A percentile compares a stretch with the other conserved stretches of the same genome.
Conservation (phyloP, 176 grass and related monocot species). For the Oryza coarctata region DNA sequence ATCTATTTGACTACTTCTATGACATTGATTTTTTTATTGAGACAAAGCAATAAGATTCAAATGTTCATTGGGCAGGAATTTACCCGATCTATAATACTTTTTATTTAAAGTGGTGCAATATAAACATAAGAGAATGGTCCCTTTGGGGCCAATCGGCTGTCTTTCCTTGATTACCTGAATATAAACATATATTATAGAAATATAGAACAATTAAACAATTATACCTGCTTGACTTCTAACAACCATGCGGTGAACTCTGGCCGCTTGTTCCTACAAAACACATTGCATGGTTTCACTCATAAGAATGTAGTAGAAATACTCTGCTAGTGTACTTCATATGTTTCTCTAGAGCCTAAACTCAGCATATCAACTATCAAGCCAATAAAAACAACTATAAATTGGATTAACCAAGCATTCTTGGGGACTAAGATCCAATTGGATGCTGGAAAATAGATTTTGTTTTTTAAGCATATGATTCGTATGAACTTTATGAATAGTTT, state of each 20-base stretch:
- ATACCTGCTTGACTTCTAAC: slow-evolving; percentile 89
- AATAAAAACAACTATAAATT: not conserved
- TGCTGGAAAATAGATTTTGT: not conserved
- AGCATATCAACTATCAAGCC: not conserved
- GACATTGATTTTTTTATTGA: not conserved
- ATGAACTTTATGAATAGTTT: not conserved
- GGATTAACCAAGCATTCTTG: not conserved
- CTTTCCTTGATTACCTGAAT: not conserved
- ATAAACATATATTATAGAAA: not conserved
- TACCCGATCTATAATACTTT: not conserved
- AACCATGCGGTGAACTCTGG: slow-evolving; percentile 98
- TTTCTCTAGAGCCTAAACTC: not conserved
- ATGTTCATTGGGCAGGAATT: not conserved
- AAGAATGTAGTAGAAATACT: slow-evolving; percentile 11
- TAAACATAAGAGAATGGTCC: not conserved
- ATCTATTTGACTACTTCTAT: not conserved
- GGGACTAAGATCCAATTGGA: not conserved
- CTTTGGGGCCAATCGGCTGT: not conserved
- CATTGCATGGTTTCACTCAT: not conserved
- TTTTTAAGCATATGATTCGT: not conserved
- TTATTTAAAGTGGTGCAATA: not conserved
- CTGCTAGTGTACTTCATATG: not conserved
- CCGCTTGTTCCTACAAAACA: slow-evolving; percentile 79
- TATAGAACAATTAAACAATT: slow-evolving; percentile 10
- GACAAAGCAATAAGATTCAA: not conserved